Percentiles rank a stretch among this genome's conserved stretches.
phyloP scores from a whole-genome alignment of 352 stramenopile species.

The Pythium monospermum region DNA sequence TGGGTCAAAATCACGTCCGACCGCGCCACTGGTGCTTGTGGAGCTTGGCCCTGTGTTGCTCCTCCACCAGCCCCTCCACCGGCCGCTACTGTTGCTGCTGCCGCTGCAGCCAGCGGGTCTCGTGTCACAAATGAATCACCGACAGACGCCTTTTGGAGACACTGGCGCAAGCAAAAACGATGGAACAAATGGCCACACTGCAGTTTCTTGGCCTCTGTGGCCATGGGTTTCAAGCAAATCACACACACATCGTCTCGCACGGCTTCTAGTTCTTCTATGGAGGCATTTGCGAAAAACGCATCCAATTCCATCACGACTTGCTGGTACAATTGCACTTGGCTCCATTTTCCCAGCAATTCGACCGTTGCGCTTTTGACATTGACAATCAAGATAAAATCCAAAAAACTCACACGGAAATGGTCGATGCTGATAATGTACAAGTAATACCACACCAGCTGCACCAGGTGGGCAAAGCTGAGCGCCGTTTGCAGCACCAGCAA shows the following conservation, averaged over 20 bases:
- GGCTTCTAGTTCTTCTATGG: constrained; percentile 40
- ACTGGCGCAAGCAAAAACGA: constrained; percentile 68
- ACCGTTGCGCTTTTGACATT: constrained; percentile 81
- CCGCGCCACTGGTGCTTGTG: constrained; percentile 20
- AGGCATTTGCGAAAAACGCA: constrained; percentile 53
- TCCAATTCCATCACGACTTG: constrained; percentile 70
- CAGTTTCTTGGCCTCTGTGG: constrained; percentile 63
- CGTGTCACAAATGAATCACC: constrained; percentile 42
- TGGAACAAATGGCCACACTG: constrained; percentile 72
- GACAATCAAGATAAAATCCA: constrained; percentile 75
- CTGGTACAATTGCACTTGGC: constrained; percentile 64
- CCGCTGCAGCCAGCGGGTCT: constrained; percentile 12
- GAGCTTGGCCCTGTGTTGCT: constrained; percentile 2
- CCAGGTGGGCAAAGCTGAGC: constrained; percentile 53
- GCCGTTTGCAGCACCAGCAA: constrained; percentile 60
- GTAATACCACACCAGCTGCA: constrained; percentile 73
- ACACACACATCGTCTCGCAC: constrained; percentile 75
- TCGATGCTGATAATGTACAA: constrained; percentile 79
- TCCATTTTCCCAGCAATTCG: constrained; percentile 57
- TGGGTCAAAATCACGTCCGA: constrained; percentile 5
- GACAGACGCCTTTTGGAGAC: constrained; percentile 59
- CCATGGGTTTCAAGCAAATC: constrained; percentile 75
- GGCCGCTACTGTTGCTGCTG: background rate
- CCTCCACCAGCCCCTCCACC: background rate
- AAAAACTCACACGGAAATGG: constrained; percentile 72